A percentile compares a stretch with the other conserved stretches of the same genome.
Evolutionary conservation across 768 basidiomycete genomes (phyloP).

Genomic region (Lepiota brunneoincarnata): DNA sequence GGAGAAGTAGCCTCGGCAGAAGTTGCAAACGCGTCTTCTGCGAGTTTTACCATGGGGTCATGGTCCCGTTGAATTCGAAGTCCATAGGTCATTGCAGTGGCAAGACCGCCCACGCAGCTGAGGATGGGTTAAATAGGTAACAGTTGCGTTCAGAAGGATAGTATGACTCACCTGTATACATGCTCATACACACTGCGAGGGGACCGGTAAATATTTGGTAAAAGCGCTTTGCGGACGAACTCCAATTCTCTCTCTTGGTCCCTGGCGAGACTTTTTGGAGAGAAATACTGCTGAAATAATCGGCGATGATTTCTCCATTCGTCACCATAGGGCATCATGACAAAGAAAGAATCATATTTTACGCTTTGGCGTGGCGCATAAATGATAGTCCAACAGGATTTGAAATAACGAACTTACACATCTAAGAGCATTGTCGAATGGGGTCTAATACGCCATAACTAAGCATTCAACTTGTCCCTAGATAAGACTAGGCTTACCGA

Average conservation of each 20-base stretch:
- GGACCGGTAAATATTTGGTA: background rate
- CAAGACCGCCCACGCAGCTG: background rate
- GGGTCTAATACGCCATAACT: background rate
- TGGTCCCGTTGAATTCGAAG: background rate
- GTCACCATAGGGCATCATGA: slow-evolving; percentile 22
- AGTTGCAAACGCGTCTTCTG: background rate
- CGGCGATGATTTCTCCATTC: slow-evolving; percentile 22
- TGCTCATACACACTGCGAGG: slow-evolving; percentile 1
- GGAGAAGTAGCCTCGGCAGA: background rate
- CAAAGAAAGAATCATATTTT: background rate
- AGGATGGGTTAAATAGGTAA: background rate
- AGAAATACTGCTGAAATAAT: slow-evolving; percentile 25
- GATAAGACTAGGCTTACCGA: background rate
- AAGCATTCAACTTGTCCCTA: background rate
- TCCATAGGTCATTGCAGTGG: slow-evolving; percentile 7
- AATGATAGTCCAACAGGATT: background rate
- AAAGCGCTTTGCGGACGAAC: background rate
- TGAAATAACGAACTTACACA: background rate
- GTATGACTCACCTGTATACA: background rate
- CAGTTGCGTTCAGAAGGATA: no score
- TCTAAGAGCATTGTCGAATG: background rate
- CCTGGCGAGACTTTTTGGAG: background rate
- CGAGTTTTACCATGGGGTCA: background rate
- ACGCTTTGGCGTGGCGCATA: background rate
- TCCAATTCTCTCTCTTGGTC: background rate